Base-by-base conservation (phyloP, 306 rosid species). In the Medicago lupulina region DNA sequence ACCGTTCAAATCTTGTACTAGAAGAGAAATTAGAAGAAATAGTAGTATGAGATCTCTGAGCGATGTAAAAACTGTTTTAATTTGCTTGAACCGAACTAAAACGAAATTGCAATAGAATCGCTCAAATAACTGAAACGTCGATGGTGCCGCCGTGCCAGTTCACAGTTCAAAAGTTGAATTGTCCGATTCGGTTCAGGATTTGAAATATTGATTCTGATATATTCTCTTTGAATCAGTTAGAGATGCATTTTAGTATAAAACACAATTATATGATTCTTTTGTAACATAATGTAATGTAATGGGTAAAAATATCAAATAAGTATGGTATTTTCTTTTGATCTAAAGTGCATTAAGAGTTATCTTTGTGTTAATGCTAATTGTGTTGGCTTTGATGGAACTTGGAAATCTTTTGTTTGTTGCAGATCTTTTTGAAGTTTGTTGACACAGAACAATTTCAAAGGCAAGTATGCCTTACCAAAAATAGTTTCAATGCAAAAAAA, bases 401-500 rank as follows among this genome's bases (percentile, higher is more conserved):
- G 66, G 77, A 62, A 66, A 53, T 39, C 44, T 54, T 21, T 19
- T 65, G 75, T 51, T 44, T 67, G 14, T 50, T 78, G 80, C 89
- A 86, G 89, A 55, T 81, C 39, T 70, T 78, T 63, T 61, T 86
- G 69, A 67, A 83, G 80, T 86, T 86, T 76, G 82, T 86, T 54
- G 89, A 86, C 74, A 80, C 89, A 0, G 82, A 86, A 31, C 85
- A 86, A 76, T 86, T 86, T 81, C 89, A 86, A 62, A 80, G 89
- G 89, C 85, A 71, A 86, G 89, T 78, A 34, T 57, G 38, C 55
- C 39, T 40, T 68, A 36, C 70, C 12, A 49, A 78, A 75, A 39
- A 53, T 7, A 55, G 51, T 38, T 47, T 71, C 70, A 15, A 63
- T 31, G 31, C 8, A 3, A 70, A 61, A 47, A 31, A 6, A 70